A percentile compares a stretch with the other conserved stretches of the same genome.
Evolutionary conservation across 352 stramenopile genomes (phyloP).

Genomic region (Halophytophthora batemanensis): DNA sequence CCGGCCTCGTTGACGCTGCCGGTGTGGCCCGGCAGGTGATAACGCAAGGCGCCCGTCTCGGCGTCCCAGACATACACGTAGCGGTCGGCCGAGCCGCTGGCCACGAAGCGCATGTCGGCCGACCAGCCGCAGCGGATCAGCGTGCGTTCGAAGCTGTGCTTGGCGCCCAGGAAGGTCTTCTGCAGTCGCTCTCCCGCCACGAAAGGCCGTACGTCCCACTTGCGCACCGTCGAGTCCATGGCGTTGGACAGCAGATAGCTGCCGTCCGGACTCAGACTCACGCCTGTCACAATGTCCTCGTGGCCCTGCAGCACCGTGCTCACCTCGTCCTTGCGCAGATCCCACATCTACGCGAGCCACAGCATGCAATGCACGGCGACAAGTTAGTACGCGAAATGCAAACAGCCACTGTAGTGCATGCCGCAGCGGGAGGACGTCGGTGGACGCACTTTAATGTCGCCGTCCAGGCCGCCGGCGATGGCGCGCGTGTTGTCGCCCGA

Average conservation of each 20-base stretch:
- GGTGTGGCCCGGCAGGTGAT: conserved; percentile 91
- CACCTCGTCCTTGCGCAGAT: conserved; percentile 85
- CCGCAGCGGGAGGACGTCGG: no score
- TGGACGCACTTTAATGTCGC: conserved; percentile 77
- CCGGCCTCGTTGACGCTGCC: conserved; percentile 93
- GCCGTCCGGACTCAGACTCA: conserved; percentile 93
- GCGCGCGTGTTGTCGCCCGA: conserved; percentile 83
- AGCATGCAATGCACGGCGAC: neutral
- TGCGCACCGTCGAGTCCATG: conserved; percentile 92
- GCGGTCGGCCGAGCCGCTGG: conserved; percentile 86
- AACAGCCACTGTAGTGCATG: no score
- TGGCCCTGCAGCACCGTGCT: conserved; percentile 89
- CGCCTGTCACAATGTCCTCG: conserved; percentile 91
- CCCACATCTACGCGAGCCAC: conserved; percentile 64
- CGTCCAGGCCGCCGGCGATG: conserved; percentile 92
- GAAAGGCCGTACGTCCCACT: conserved; percentile 94
- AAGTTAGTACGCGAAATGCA: neutral
- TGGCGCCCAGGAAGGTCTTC: conserved; percentile 73
- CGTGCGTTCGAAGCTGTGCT: conserved; percentile 93
- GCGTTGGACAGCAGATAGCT: conserved; percentile 93
- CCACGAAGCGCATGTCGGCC: conserved; percentile 81
- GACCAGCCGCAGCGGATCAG: conserved; percentile 93
- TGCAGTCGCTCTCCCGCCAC: conserved; percentile 55
- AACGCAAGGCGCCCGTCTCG: conserved; percentile 87
- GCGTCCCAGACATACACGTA: conserved; percentile 96